Evolutionary conservation across 2,329 filamentous ascomycete species (phyloP).

Genomic region (Corinectria fuckeliana): DNA sequence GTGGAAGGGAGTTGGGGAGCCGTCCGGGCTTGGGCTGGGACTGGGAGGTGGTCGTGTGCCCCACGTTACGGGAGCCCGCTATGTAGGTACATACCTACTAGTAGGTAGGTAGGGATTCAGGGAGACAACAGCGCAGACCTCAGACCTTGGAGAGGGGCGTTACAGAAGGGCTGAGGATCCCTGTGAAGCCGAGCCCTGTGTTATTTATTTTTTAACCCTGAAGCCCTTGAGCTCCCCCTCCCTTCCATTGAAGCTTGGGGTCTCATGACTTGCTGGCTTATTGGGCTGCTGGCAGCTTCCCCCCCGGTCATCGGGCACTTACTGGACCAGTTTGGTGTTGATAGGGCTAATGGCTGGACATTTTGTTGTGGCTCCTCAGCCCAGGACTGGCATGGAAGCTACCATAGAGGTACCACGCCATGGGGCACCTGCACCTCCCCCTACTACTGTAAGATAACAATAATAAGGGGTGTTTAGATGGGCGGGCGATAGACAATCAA

Average conservation of each 20-base stretch:
- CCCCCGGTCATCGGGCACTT: slow-evolving; percentile 12
- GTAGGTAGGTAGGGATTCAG: slow-evolving; percentile 16
- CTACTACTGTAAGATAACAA: neutral
- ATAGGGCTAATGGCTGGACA: slow-evolving; percentile 13
- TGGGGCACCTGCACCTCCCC: neutral
- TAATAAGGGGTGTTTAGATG: neutral
- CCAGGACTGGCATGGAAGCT: slow-evolving; percentile 5
- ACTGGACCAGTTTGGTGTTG: neutral
- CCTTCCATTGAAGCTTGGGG: slow-evolving; percentile 9
- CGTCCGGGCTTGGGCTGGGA: no score
- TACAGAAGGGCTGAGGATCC: slow-evolving; percentile 9
- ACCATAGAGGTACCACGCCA: slow-evolving; percentile 6
- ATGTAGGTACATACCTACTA: neutral
- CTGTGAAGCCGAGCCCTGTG: neutral
- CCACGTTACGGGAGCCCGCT: slow-evolving; percentile 26
- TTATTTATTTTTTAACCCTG: neutral
- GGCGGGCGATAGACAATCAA: neutral
- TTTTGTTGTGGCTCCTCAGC: slow-evolving; percentile 5
- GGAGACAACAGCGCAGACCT: slow-evolving; percentile 22
- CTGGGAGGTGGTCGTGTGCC: slow-evolving; percentile 24
- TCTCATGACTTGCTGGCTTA: slow-evolving; percentile 4
- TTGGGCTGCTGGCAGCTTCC: slow-evolving; percentile 10
- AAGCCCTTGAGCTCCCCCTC: neutral
- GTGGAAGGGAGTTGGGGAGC: neutral
- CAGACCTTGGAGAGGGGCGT: slow-evolving; percentile 10